Conservation (phyloP, 768 basidiomycete species). For the Pulveroboletus sp. region DNA sequence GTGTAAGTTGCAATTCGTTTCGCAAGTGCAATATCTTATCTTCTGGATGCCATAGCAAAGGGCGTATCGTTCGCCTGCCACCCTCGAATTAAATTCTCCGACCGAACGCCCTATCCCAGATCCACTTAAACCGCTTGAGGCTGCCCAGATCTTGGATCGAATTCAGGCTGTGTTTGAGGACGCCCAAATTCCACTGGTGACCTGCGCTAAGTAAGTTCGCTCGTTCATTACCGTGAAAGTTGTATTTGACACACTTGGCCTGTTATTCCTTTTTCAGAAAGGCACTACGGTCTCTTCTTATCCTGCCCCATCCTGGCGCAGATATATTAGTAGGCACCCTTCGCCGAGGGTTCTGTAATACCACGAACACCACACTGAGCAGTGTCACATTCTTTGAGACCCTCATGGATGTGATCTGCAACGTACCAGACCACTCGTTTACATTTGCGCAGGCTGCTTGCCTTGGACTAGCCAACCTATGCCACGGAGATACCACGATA, state of each 20-base stretch:
- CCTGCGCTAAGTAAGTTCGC: constrained; percentile 58
- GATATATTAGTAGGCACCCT: constrained; percentile 62
- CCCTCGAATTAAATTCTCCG: constrained; percentile 51
- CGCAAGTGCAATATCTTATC: background rate
- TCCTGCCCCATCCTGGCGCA: constrained; percentile 48
- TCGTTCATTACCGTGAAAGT: background rate
- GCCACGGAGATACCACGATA: constrained; percentile 58
- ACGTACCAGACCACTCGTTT: constrained; percentile 50
- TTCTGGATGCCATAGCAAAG: constrained; percentile 51
- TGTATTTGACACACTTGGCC: constrained; percentile 7
- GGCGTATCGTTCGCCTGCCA: constrained; percentile 66
- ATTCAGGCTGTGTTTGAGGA: constrained; percentile 67
- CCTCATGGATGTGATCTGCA: constrained; percentile 64
- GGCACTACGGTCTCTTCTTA: constrained; percentile 65
- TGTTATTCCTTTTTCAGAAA: constrained; percentile 44
- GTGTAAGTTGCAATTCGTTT: constrained; percentile 50
- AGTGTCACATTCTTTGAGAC: constrained; percentile 73
- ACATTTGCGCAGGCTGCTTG: constrained; percentile 71
- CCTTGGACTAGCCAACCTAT: constrained; percentile 80
- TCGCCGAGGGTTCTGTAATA: constrained; percentile 62
- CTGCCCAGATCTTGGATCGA: constrained; percentile 54
- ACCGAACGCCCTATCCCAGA: constrained; percentile 53
- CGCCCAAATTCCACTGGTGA: constrained; percentile 44
- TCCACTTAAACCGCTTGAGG: constrained; percentile 48
- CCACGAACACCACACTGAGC: constrained; percentile 46